phyloP scores from a whole-genome alignment of 768 basidiomycete species.

The Cyathus striatus region DNA sequence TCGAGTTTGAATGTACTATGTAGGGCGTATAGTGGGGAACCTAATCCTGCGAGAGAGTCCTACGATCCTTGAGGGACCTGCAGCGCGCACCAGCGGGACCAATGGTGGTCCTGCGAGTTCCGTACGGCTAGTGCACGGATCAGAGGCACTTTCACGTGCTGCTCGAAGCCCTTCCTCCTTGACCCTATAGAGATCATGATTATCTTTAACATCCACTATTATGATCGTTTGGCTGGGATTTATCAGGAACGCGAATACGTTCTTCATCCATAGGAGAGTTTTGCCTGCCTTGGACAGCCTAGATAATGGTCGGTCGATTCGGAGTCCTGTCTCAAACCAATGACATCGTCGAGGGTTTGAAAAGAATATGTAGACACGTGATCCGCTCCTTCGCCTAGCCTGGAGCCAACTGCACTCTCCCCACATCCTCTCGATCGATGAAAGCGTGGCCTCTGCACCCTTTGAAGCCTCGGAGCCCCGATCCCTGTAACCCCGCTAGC shows the following conservation, averaged over 20 bases:
- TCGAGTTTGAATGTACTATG: slow-evolving; percentile 20
- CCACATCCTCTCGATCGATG: too few relatives aligned
- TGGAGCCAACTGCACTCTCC: background rate
- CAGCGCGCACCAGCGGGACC: too few relatives aligned
- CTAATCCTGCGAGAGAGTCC: slow-evolving; percentile 27
- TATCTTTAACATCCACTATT: slow-evolving; percentile 24
- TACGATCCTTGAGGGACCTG: too few relatives aligned
- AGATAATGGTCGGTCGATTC: background rate
- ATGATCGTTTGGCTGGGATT: background rate
- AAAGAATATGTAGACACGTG: too few relatives aligned
- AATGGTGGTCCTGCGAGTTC: too few relatives aligned
- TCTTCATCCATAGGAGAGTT: slow-evolving; percentile 27
- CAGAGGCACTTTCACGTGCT: slow-evolving; percentile 4
- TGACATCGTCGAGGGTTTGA: background rate
- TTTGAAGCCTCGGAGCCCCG: slow-evolving; percentile 28
- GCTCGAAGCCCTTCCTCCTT: slow-evolving; percentile 16
- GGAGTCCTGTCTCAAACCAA: background rate
- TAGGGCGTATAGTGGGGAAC: slow-evolving; percentile 30
- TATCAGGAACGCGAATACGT: slow-evolving; percentile 15
- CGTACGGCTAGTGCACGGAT: too few relatives aligned
- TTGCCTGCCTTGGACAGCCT: slow-evolving; percentile 11
- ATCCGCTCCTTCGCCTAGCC: background rate
- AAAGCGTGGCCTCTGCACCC: too few relatives aligned
- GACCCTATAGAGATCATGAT: slow-evolving; percentile 23
- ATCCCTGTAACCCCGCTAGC: slow-evolving; percentile 27